Conservation (phyloP, 352 stramenopile genomes). For the Phytophthora syringae region DNA sequence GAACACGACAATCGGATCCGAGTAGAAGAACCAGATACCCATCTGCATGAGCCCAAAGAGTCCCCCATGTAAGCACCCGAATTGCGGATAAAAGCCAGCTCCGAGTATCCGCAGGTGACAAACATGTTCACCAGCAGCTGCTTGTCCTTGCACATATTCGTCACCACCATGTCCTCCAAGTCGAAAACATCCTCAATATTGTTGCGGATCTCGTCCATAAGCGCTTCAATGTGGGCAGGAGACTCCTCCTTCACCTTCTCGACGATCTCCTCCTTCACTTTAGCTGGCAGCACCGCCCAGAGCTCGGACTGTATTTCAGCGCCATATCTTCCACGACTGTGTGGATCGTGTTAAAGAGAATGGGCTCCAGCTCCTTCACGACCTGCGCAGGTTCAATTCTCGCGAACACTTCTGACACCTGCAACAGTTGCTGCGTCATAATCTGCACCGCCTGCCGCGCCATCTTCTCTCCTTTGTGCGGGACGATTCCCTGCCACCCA, state of each 20-base stretch:
- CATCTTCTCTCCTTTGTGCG: slow-evolving; percentile 97
- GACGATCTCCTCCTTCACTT: slow-evolving; percentile 92
- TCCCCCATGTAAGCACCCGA: slow-evolving; percentile 92
- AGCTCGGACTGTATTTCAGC: slow-evolving; percentile 89
- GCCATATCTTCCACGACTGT: slow-evolving; percentile 90
- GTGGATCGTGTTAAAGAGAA: slow-evolving; percentile 91
- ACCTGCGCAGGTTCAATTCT: slow-evolving; percentile 91
- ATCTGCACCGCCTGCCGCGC: slow-evolving; percentile 92
- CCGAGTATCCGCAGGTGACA: slow-evolving; percentile 91
- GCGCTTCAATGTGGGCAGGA: slow-evolving; percentile 89
- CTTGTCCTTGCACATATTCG: slow-evolving; percentile 95
- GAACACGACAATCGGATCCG: slow-evolving; percentile 86
- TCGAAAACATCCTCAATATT: slow-evolving; percentile 97
- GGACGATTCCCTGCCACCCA: slow-evolving; percentile 98
- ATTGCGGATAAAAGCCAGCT: slow-evolving; percentile 93
- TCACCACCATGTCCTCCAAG: slow-evolving; percentile 95
- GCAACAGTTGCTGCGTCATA: slow-evolving; percentile 95
- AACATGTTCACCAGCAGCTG: slow-evolving; percentile 97
- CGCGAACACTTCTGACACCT: slow-evolving; percentile 93
- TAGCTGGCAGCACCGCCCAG: slow-evolving; percentile 76
- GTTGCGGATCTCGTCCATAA: slow-evolving; percentile 96
- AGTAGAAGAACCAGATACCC: slow-evolving; percentile 89
- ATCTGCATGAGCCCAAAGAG: slow-evolving; percentile 91
- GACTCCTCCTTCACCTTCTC: slow-evolving; percentile 95
- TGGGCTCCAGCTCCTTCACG: slow-evolving; percentile 93